Percentiles rank a stretch among this genome's conserved stretches.
Evolutionary conservation across 2,329 filamentous ascomycete genomes (phyloP).

Genomic region (Aspergillus pseudoglaucus): DNA sequence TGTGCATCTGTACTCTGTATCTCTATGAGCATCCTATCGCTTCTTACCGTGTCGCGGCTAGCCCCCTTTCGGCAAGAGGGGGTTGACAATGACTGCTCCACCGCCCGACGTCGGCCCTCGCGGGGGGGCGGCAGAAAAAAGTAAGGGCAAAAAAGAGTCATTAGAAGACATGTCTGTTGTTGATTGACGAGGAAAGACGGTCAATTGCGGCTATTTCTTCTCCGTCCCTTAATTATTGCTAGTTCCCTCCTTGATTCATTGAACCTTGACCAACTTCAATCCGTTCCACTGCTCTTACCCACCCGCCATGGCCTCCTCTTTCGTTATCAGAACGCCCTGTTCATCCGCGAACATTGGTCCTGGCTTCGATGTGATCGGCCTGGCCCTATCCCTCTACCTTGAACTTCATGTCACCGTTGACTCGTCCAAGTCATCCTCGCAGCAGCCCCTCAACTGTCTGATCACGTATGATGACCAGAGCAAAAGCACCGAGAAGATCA

Average conservation of each 20-base stretch:
- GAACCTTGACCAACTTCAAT: background rate
- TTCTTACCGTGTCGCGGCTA: too few relatives aligned
- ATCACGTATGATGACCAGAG: slow-evolving; percentile 86
- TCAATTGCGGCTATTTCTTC: too few relatives aligned
- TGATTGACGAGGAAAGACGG: too few relatives aligned
- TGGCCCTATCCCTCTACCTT: slow-evolving; percentile 89
- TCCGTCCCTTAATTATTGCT: background rate
- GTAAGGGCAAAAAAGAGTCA: slow-evolving; percentile 3
- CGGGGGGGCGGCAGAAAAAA: slow-evolving; percentile 1
- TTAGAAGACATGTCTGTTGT: too few relatives aligned
- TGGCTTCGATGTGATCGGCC: slow-evolving; percentile 92
- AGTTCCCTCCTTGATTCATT: background rate
- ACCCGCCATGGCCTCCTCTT: slow-evolving; percentile 37
- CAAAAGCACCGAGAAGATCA: slow-evolving; percentile 64
- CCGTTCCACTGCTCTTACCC: background rate
- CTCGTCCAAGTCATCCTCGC: slow-evolving; percentile 39
- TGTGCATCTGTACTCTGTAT: too few relatives aligned
- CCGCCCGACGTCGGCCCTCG: background rate
- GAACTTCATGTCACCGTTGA: slow-evolving; percentile 78
- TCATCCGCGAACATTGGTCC: slow-evolving; percentile 97
- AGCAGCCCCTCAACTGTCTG: slow-evolving; percentile 57
- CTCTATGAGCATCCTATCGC: too few relatives aligned
- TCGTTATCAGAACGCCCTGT: slow-evolving; percentile 74
- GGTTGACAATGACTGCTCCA: background rate
- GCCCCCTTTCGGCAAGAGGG: too few relatives aligned